Conservation (phyloP, 768 basidiomycete genomes). For the Nidularia pulvinata region DNA sequence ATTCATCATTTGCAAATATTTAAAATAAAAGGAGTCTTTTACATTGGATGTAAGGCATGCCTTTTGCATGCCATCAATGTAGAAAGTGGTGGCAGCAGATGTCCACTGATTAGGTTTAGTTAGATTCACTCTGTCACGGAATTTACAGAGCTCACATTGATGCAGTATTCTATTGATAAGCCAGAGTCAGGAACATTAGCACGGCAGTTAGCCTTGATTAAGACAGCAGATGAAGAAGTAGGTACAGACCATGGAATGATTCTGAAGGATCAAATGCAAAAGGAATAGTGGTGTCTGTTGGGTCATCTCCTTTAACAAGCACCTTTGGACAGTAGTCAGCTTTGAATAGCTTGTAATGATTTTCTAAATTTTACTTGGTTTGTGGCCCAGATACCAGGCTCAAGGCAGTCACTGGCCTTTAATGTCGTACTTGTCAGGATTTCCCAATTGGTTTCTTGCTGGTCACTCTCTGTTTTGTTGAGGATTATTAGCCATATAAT, state of each 20-base stretch:
- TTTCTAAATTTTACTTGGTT: constrained; percentile 18
- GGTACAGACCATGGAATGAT: constrained; percentile 26
- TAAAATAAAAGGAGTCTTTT: constrained; percentile 1
- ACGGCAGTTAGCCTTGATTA: background rate
- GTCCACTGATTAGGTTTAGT: constrained; percentile 19
- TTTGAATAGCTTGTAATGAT: background rate
- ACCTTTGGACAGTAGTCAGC: background rate
- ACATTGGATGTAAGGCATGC: constrained; percentile 26
- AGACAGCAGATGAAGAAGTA: too few species aligned
- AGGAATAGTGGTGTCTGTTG: constrained; percentile 12
- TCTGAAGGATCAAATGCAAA: constrained; percentile 28
- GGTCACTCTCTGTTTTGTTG: constrained; percentile 17
- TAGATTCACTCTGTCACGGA: background rate
- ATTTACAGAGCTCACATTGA: constrained; percentile 20
- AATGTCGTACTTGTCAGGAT: constrained; percentile 30
- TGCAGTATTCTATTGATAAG: constrained; percentile 23
- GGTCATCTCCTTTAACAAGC: background rate
- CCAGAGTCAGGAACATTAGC: background rate
- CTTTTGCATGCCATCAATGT: constrained; percentile 27
- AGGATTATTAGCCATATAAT: background rate
- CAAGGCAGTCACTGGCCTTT: constrained; percentile 17
- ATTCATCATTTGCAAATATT: background rate
- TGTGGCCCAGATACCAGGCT: constrained; percentile 33
- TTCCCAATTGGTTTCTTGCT: constrained; percentile 30
- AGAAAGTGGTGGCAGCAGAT: constrained; percentile 24